Conservation (phyloP, 148 eudicot genomes). For the Simmondsia chinensis region DNA sequence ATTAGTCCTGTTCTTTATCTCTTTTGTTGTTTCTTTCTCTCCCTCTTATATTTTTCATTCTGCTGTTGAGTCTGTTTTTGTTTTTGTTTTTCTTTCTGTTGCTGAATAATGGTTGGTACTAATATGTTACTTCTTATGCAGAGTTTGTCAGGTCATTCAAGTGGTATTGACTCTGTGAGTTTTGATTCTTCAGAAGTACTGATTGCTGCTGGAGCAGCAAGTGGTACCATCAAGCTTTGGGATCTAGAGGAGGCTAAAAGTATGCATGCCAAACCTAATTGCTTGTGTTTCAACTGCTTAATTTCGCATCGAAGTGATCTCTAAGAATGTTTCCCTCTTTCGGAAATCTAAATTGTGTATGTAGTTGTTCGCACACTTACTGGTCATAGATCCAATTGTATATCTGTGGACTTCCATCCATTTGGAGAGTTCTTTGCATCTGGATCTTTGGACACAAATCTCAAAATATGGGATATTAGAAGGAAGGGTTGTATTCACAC, state of each 20-base stretch:
- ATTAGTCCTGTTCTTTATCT: neutral
- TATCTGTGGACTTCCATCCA: slow-evolving; percentile 97
- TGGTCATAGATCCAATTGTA: slow-evolving; percentile 95
- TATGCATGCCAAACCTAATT: slow-evolving; percentile 21
- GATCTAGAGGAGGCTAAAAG: slow-evolving; percentile 98
- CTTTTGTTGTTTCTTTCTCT: neutral
- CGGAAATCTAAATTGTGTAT: slow-evolving; percentile 5
- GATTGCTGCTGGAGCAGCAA: slow-evolving; percentile 99
- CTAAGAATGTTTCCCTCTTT: neutral
- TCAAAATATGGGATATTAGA: slow-evolving; percentile 98
- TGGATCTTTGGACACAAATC: slow-evolving; percentile 93
- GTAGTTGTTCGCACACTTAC: slow-evolving; percentile 94
- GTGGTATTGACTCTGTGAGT: slow-evolving; percentile 94
- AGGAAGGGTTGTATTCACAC: slow-evolving; percentile 94
- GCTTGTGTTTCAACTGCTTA: slow-evolving; percentile 1
- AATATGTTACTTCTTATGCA: slow-evolving; percentile 31
- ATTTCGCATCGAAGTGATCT: slow-evolving; percentile 1
- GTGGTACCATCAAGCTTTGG: slow-evolving; percentile 99
- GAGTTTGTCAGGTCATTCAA: slow-evolving; percentile 96
- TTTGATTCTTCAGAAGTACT: slow-evolving; percentile 96
- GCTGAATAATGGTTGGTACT: too few relatives aligned
- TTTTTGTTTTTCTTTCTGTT: neutral
- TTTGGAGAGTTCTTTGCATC: slow-evolving; percentile 99
- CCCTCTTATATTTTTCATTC: neutral
- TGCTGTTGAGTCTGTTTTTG: neutral